phyloP scores from a whole-genome alignment of 805 yeast genomes.

The Kuraishia ogatae region DNA sequence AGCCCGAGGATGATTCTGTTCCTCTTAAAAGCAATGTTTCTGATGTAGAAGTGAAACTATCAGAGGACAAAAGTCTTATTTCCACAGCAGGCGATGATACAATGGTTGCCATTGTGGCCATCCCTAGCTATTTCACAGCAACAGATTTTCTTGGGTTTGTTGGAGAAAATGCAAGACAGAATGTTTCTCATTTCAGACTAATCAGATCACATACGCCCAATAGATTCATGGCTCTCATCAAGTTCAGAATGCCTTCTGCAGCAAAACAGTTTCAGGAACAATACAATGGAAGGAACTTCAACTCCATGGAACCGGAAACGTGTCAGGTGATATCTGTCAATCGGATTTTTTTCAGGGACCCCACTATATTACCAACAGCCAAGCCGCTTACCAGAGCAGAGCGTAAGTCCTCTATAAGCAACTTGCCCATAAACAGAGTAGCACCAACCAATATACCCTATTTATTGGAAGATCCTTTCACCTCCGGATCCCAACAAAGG shows the following conservation, averaged over 20 bases:
- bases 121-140: slow-evolving; percentile 82
- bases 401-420: neutral
- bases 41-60: slow-evolving; percentile 12
- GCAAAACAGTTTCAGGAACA: slow-evolving; percentile 60
- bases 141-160: slow-evolving; percentile 77
- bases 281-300: slow-evolving; percentile 69
- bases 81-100: slow-evolving; percentile 43
- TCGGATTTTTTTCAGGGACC: slow-evolving; percentile 37
- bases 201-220: slow-evolving; percentile 57
- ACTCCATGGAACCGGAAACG: slow-evolving; percentile 81
- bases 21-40: slow-evolving; percentile 5
- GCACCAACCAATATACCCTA: slow-evolving; percentile 45
- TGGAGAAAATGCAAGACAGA: slow-evolving; percentile 47
- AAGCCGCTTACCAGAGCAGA: neutral
- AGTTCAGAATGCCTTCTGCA: slow-evolving; percentile 46
- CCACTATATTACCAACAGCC: neutral
- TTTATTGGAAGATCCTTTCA: slow-evolving; percentile 66
- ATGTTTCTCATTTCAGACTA: slow-evolving; percentile 65
- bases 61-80: slow-evolving; percentile 5
- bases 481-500: slow-evolving; percentile 17
- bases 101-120: slow-evolving; percentile 72
- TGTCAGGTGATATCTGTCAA: slow-evolving; percentile 74
- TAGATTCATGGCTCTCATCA: slow-evolving; percentile 70
- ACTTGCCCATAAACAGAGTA: neutral
- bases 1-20: slow-evolving; percentile 13